These are phyloP conservation scores for Lyophyllum atratum DNA, from an alignment of 768 basidiomycete species.

Conservation along the genomic window DNA sequence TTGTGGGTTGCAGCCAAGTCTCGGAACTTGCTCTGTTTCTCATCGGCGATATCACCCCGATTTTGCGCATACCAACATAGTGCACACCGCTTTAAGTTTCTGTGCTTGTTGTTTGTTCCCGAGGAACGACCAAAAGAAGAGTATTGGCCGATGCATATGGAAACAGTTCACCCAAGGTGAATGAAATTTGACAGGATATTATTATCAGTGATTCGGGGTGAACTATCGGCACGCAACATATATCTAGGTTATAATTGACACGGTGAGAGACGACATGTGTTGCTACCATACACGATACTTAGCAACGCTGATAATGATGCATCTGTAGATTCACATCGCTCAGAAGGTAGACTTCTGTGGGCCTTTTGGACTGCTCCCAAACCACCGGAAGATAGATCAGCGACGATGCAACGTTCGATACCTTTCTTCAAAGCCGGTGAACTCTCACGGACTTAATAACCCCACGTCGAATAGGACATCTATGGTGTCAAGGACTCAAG, in stretches of 20 bases:
- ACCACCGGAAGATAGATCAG: background rate
- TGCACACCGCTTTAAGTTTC: background rate
- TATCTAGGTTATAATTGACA: conserved; percentile 14
- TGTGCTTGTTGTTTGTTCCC: background rate
- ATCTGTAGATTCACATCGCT: background rate
- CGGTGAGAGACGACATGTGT: conserved; percentile 8
- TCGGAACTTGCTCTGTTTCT: background rate
- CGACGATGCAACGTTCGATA: background rate
- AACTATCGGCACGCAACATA: conserved; percentile 2
- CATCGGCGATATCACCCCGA: background rate
- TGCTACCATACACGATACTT: conserved; percentile 5
- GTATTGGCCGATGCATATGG: conserved; percentile 9
- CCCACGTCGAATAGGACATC: too few species aligned
- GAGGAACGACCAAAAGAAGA: conserved; percentile 8
- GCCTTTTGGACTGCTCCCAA: background rate
- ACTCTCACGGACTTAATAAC: background rate
- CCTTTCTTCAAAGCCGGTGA: background rate
- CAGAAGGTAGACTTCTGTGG: background rate
- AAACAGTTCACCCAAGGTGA: background rate
- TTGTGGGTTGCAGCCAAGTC: too few species aligned
- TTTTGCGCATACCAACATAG: background rate
- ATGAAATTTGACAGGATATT: background rate
- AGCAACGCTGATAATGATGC: conserved; percentile 1
- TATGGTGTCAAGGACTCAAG: too few species aligned
- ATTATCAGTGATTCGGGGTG: conserved; percentile 16